Base-by-base conservation (phyloP, 176 grass and related monocot species). In the Panicum miliaceum region DNA sequence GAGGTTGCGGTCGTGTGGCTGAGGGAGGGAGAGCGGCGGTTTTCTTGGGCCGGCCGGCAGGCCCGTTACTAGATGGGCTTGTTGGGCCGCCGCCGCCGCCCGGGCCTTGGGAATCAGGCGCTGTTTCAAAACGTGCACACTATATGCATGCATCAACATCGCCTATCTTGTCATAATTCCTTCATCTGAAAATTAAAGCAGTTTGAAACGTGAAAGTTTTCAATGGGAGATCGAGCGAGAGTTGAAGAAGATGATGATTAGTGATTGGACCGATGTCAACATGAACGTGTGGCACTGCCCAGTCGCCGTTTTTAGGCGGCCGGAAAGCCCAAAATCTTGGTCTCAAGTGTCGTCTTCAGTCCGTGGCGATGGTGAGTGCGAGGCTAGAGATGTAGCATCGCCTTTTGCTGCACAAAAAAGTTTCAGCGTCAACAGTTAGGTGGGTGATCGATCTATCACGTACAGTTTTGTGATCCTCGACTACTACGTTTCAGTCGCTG, bases 311-410 rank as follows among this genome's bases (percentile, higher is more conserved):
- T 75, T 29, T 66, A 29, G 52, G 64, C 45, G n/a, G n/a, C n/a
- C n/a, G 23, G 58, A 48, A 79, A 41, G 5, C 66, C 53, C 18
- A 20, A 54, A 64, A 66, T 81, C 77, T 66, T 81, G 58, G 77
- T 80, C 85, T 65, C 35, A 62, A 35, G 62, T 60, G 75, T 79
- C 84, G 41, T 41, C 16, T 72, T 86, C 75, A 27, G 74, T 45
- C 19, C 53, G 79, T 61, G 53, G 41, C 47, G 46, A 84, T 36
- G 27, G 26, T 43, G 34, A 76, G 36, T 20, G 38, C 34, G 15
- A 76, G 52, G 25, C 29, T 75, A 53, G 11, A 12, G 50, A 22
- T 16, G 8, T 75, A 54, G 61, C 36, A 11, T 42, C 65, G 13
- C 40, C 25, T 84, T 83, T 84, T 43, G 48, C 48, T 76, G 47